phyloP scores from a whole-genome alignment of 1,284 basidiomycete genomes.

The Pisolithus thermaeus region DNA sequence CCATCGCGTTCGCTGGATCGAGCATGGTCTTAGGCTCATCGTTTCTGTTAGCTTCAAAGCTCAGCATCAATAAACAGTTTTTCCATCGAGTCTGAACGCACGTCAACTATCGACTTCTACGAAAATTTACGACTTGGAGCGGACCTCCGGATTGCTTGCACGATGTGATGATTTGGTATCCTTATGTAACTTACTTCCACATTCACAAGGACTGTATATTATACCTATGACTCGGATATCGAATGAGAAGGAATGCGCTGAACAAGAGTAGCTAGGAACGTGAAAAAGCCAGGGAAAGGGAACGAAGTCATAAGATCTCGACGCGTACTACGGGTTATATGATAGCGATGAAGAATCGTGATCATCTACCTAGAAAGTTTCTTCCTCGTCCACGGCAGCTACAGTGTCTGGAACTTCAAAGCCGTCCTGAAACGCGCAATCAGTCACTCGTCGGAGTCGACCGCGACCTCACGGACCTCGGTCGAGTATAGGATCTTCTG shows the following conservation, averaged over 20 bases:
- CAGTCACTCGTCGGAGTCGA: conserved; percentile 4
- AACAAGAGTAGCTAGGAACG: no score
- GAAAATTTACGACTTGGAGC: neutral
- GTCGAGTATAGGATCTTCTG: conserved; percentile 95
- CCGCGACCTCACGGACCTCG: conserved; percentile 53
- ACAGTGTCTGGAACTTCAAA: conserved; percentile 65
- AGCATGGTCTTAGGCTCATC: conserved; percentile 52
- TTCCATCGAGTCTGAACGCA: conserved; percentile 22
- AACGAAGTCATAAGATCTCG: conserved; percentile 8
- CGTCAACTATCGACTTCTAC: neutral
- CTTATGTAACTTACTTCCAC: no score
- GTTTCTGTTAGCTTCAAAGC: conserved; percentile 44
- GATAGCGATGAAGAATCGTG: conserved; percentile 5
- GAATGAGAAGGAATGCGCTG: no score
- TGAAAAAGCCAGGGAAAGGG: conserved; percentile 8
- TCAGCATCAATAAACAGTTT: conserved; percentile 38
- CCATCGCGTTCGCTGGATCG: conserved; percentile 53
- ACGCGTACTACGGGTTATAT: conserved; percentile 5
- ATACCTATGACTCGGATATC: no score
- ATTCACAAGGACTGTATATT: no score
- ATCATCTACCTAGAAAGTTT: conserved; percentile 42
- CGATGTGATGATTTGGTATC: no score
- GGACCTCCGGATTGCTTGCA: no score
- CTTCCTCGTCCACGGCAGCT: conserved; percentile 47
- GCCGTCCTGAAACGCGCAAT: conserved; percentile 41